These are phyloP conservation scores for Symbiotaphrina buchneri DNA, from an alignment of 495 filamentous ascomycete species.

Conservation along the genomic window DNA sequence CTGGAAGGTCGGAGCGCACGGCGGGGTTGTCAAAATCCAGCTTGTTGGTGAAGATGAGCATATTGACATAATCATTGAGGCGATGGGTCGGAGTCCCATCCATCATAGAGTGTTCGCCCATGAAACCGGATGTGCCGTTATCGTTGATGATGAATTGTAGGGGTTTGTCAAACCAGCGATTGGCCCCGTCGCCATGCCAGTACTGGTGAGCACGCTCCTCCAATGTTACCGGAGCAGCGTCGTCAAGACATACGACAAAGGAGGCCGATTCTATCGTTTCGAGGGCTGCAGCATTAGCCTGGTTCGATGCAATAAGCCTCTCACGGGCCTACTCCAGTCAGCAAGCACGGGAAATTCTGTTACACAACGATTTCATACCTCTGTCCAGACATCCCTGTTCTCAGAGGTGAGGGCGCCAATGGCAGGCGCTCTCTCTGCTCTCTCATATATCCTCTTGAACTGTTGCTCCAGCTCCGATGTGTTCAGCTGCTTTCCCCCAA, in stretches of 20 bases:
- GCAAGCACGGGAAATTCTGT: neutral
- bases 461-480: constrained; percentile 71
- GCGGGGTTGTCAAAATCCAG: constrained; percentile 58
- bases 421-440: constrained; percentile 38
- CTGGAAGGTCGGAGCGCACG: constrained; percentile 64
- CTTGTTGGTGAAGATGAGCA: constrained; percentile 74
- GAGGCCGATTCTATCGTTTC: constrained; percentile 73
- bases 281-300: constrained; percentile 53
- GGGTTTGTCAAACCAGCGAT: constrained; percentile 98
- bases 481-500: constrained; percentile 64
- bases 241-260: constrained; percentile 87
- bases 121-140: constrained; percentile 94
- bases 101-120: constrained; percentile 99
- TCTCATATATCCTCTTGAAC: constrained; percentile 67
- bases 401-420: constrained; percentile 76
- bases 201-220: constrained; percentile 91
- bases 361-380: constrained; percentile 16
- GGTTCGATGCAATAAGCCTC: constrained; percentile 46
- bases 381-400: constrained; percentile 84
- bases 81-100: constrained; percentile 95
- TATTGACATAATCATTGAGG: constrained; percentile 82
- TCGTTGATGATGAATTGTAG: constrained; percentile 96
- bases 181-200: constrained; percentile 93
- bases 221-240: constrained; percentile 76
- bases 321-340: constrained; percentile 28